Evolutionary conservation across 768 basidiomycete species (phyloP).

Genomic region (Suillus occidentalis): DNA sequence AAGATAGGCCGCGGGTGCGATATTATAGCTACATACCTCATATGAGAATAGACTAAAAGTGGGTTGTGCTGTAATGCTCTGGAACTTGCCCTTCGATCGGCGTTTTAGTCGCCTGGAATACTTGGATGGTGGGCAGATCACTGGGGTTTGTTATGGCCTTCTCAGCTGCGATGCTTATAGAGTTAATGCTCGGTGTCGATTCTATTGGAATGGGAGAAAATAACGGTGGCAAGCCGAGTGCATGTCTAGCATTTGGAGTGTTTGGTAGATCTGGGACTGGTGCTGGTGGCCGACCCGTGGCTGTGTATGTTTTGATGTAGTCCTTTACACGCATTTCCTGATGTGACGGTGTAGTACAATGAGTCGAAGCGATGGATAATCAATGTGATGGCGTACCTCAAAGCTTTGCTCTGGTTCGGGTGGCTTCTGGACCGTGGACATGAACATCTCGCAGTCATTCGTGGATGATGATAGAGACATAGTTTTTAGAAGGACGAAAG

Average conservation of each 20-base stretch:
- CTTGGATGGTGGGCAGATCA: conserved; percentile 22
- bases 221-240: conserved; percentile 48
- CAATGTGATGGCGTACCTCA: conserved; percentile 22
- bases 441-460: neutral
- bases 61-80: conserved; percentile 40
- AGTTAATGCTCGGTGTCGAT: conserved; percentile 5
- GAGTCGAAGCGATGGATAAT: neutral
- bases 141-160: conserved; percentile 8
- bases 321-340: conserved; percentile 59
- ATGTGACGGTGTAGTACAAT: neutral
- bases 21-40: conserved; percentile 38
- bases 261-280: conserved; percentile 50
- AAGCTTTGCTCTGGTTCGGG: conserved; percentile 23
- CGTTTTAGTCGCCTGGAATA: conserved; percentile 27
- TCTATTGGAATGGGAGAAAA: conserved; percentile 43
- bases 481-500: neutral
- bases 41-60: conserved; percentile 37
- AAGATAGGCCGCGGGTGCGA: conserved; percentile 7
- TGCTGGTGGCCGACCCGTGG: conserved; percentile 46
- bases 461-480: neutral
- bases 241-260: conserved; percentile 41
- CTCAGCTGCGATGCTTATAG: neutral
- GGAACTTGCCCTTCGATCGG: conserved; percentile 28
- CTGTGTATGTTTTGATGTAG: conserved; percentile 49
- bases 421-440: conserved; percentile 3